Conservation (phyloP, 31 red algal species). For the Porphyra umbilicalis region DNA sequence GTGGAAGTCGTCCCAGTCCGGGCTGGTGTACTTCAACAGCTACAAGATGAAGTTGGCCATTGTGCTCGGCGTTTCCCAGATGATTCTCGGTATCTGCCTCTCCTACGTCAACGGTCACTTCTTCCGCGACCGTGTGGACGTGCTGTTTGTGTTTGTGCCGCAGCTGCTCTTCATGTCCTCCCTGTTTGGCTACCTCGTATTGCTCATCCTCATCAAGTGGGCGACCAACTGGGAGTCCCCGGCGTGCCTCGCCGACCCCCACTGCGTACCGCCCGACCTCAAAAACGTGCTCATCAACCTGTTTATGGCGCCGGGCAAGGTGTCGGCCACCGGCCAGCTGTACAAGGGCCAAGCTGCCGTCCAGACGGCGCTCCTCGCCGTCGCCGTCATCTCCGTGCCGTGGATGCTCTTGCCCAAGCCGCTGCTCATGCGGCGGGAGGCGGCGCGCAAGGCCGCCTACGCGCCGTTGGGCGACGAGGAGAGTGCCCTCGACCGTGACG, state of each 20-base stretch:
- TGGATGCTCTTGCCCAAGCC: constrained; percentile 96
- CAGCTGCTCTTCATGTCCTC: constrained; percentile 85
- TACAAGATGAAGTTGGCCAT: constrained; percentile 99
- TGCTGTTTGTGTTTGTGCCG: constrained; percentile 86
- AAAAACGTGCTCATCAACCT: constrained; percentile 85
- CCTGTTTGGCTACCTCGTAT: constrained; percentile 87
- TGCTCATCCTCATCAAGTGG: constrained; percentile 93
- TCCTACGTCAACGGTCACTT: constrained; percentile 81
- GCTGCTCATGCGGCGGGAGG: constrained; percentile 49
- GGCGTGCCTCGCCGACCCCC: constrained; percentile 32
- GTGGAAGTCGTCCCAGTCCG: constrained; percentile 81
- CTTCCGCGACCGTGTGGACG: constrained; percentile 76
- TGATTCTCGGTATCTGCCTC: constrained; percentile 87
- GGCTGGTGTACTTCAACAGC: constrained; percentile 86
- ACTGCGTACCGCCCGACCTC: constrained; percentile 68
- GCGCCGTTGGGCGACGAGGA: constrained; percentile 25
- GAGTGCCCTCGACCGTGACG: too few relatives aligned
- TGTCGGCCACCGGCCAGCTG: constrained; percentile 56
- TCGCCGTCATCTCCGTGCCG: constrained; percentile 72
- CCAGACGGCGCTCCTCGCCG: constrained; percentile 46
- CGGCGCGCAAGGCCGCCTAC: constrained; percentile 31
- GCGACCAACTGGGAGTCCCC: constrained; percentile 66
- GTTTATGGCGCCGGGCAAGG: constrained; percentile 83
- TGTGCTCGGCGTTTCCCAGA: constrained; percentile 90
- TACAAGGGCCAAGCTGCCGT: constrained; percentile 67